A percentile compares a stretch with the other conserved stretches of the same genome.
Evolutionary conservation across 495 filamentous ascomycete genomes (phyloP).

Genomic region (Lophiotrema nucula): DNA sequence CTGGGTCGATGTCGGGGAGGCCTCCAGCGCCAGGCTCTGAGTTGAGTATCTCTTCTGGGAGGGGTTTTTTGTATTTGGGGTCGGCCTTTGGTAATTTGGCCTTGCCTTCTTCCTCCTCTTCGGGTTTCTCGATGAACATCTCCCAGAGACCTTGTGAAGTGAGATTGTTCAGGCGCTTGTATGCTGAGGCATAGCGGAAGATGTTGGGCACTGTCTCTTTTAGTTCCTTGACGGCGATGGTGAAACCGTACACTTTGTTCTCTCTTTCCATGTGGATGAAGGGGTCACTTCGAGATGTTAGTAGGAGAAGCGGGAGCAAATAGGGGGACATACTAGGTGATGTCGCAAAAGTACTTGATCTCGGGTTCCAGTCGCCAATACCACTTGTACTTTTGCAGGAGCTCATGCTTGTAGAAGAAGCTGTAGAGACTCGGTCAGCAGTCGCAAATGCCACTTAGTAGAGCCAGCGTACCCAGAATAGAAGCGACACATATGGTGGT

Average conservation of each 20-base stretch:
- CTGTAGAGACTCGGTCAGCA: no score
- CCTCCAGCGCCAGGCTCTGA: conserved; percentile 70
- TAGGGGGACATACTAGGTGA: conserved; percentile 78
- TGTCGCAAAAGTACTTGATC: conserved; percentile 99
- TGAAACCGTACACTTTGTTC: conserved; percentile 99
- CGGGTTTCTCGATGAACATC: conserved; percentile 87
- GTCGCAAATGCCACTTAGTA: no score
- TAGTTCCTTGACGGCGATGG: conserved; percentile 97
- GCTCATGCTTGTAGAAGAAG: conserved; percentile 96
- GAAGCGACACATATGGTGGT: conserved; percentile 84
- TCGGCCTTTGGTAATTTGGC: conserved; percentile 52
- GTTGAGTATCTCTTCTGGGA: conserved; percentile 81
- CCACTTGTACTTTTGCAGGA: conserved; percentile 97
- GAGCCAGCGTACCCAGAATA: conserved; percentile 81
- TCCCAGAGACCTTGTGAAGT: conserved; percentile 94
- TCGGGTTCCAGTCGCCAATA: conserved; percentile 99
- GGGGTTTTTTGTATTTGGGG: conserved; percentile 64
- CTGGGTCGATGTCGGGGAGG: conserved; percentile 78
- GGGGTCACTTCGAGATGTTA: conserved; percentile 73
- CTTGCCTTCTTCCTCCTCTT: conserved; percentile 50
- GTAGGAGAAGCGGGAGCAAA: conserved; percentile 17
- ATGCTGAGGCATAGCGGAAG: conserved; percentile 99
- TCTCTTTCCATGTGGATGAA: conserved; percentile 87
- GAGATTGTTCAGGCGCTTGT: conserved; percentile 89
- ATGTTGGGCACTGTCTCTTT: conserved; percentile 98